phyloP scores from a whole-genome alignment of 2,329 filamentous ascomycete species.

The Claviceps capensis region DNA sequence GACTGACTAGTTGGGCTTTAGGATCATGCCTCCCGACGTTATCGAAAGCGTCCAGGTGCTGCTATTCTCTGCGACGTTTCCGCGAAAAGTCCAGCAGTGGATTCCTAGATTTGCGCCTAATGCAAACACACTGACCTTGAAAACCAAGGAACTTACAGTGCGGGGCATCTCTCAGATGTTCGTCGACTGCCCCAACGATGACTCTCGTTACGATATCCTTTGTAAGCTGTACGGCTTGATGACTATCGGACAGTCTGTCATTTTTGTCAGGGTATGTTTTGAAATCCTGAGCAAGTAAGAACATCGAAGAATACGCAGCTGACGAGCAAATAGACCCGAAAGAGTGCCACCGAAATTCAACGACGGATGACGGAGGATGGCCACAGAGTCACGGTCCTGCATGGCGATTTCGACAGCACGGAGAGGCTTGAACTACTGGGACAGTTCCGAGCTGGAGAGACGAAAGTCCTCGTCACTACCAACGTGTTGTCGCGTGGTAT shows the following conservation, averaged over 20 bases:
- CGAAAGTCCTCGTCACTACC: conserved; percentile 95
- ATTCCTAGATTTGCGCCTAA: conserved; percentile 73
- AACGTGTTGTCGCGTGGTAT: conserved; percentile 95
- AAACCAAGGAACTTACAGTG: conserved; percentile 85
- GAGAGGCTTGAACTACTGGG: conserved; percentile 77
- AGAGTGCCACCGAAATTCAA: conserved; percentile 76
- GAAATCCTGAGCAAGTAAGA: conserved; percentile 8
- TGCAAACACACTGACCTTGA: conserved; percentile 75
- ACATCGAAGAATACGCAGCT: conserved; percentile 3
- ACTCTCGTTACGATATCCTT: conserved; percentile 76
- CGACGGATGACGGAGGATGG: conserved; percentile 75
- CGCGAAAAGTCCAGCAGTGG: conserved; percentile 71
- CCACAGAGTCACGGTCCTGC: conserved; percentile 81
- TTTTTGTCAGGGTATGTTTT: conserved; percentile 69
- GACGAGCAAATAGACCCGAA: conserved; percentile 49
- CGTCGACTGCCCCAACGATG: conserved; percentile 74
- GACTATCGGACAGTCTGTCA: conserved; percentile 94
- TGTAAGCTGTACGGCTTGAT: conserved; percentile 91
- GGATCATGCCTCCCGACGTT: conserved; percentile 49
- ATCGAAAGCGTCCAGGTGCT: conserved; percentile 57
- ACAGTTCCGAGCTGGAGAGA: conserved; percentile 70
- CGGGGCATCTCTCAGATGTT: conserved; percentile 97
- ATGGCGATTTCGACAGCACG: conserved; percentile 71
- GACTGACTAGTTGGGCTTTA: conserved; percentile 16
- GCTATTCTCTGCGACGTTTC: conserved; percentile 91